Base-by-base conservation (phyloP, 805 yeast genomes). In the Metschnikowia aberdeeniae region DNA sequence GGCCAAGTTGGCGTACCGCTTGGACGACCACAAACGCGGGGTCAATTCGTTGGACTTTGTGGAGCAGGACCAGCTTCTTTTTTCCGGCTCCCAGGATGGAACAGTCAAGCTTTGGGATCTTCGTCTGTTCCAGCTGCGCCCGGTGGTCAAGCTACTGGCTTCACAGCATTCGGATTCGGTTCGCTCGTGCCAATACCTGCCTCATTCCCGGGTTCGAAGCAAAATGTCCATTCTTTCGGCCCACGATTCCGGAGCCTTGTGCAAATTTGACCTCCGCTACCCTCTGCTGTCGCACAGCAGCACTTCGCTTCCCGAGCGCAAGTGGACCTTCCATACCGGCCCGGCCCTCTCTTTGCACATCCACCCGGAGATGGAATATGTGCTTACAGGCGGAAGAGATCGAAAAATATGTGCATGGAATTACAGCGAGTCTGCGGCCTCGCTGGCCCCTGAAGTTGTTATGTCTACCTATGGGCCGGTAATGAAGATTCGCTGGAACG, bases 301-400 rank as follows among this genome's bases (percentile, higher is more conserved):
- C 27, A 8, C 40, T n/a, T 38, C 45, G 13, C 47, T 53, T 7
- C 82, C 92, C 4, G 97, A 92, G 55, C 71, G 82, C 42, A 81
- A 83, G 47, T 75, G 93, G 60, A 86, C 84, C 56, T 95, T 96
- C 3, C 98, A 92, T 60, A 78, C 89, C 2, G 96, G 96, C 0
- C 95, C 96, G 2, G 98, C 96, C 0, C 68, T 90, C 13, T 80
- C 95, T 4, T 63, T 93, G 4, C 89, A 88, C 56, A 89, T 96
- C 82, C 96, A 90, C 59, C 95, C 95, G 0, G 82, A 81, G 32
- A 61, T 75, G 31, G 96, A 90, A 51, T 86, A 83, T 56, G 77
- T 93, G 17, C 82, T 84, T 5, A 87, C 96, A 17, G 97, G 97
- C 12, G 99, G 99, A 6, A 75, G 97, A 56, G 99, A 93, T 64